A percentile compares a stretch with the other conserved stretches of the same genome.
phyloP scores from a whole-genome alignment of 768 basidiomycete species.

The Lactarius pseudohatsudake region DNA sequence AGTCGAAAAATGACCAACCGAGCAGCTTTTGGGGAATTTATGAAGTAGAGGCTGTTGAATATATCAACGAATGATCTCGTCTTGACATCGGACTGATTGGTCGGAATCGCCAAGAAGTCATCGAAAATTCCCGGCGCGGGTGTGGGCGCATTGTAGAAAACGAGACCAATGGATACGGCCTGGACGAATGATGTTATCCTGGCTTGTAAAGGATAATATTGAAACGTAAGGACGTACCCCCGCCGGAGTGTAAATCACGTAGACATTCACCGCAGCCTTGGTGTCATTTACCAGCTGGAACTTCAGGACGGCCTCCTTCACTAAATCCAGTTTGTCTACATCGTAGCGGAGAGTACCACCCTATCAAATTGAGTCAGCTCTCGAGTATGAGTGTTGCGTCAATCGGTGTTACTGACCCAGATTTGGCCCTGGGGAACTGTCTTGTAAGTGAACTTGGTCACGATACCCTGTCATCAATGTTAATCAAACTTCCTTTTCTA shows the following conservation, averaged over 20 bases:
- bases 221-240: background rate
- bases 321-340: background rate
- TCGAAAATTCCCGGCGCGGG: constrained; percentile 21
- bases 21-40: background rate
- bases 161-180: no score
- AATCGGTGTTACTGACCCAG: background rate
- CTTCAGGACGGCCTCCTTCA: background rate
- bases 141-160: no score
- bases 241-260: background rate
- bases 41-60: background rate
- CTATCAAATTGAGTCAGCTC: background rate
- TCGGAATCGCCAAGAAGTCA: constrained; percentile 25
- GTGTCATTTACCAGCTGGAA: constrained; percentile 12
- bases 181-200: background rate
- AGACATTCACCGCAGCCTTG: background rate
- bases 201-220: background rate
- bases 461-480: constrained; percentile 10
- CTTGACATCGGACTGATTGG: background rate
- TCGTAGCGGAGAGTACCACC: constrained; percentile 1
- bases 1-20: background rate
- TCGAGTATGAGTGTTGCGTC: background rate
- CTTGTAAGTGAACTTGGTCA: constrained; percentile 6
- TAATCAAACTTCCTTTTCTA: background rate
- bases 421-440: constrained; percentile 7
- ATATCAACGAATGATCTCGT: constrained; percentile 3